These are phyloP conservation scores for Halophytophthora polymorphica DNA, from an alignment of 352 stramenopile genomes.

Conservation along the genomic window DNA sequence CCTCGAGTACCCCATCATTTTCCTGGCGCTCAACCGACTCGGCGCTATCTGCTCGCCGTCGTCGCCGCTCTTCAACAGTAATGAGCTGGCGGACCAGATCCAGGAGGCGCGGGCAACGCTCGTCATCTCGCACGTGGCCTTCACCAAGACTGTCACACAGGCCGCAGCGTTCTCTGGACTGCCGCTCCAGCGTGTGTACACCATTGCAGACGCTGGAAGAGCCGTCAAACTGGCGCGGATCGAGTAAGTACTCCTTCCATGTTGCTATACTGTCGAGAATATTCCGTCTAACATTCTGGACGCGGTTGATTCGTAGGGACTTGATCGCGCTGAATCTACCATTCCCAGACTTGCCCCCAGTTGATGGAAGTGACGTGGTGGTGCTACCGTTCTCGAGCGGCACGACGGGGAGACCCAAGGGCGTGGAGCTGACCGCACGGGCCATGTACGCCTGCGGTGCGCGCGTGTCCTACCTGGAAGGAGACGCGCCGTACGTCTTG, in stretches of 20 bases:
- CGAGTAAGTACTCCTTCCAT: conserved; percentile 16
- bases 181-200: conserved; percentile 15
- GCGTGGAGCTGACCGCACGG: conserved; percentile 83
- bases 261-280: neutral
- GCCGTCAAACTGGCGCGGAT: conserved; percentile 14
- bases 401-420: conserved; percentile 86
- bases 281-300: neutral
- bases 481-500: conserved; percentile 30
- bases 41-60: conserved; percentile 39
- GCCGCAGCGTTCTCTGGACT: conserved; percentile 16
- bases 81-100: conserved; percentile 39
- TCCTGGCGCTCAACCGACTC: conserved; percentile 41
- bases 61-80: conserved; percentile 29
- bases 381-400: conserved; percentile 90
- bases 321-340: conserved; percentile 18
- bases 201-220: conserved; percentile 20
- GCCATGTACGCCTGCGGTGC: conserved; percentile 76
- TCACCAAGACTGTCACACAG: conserved; percentile 14
- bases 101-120: conserved; percentile 11
- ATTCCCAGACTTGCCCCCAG: conserved; percentile 11
- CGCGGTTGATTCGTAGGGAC: conserved; percentile 17
- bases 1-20: conserved; percentile 53
- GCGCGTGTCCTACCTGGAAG: conserved; percentile 43
- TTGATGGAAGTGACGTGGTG: conserved; percentile 18
- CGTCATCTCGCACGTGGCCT: conserved; percentile 34